phyloP scores from a whole-genome alignment of 1,284 basidiomycete genomes.

The Rhodotorula sp. region DNA sequence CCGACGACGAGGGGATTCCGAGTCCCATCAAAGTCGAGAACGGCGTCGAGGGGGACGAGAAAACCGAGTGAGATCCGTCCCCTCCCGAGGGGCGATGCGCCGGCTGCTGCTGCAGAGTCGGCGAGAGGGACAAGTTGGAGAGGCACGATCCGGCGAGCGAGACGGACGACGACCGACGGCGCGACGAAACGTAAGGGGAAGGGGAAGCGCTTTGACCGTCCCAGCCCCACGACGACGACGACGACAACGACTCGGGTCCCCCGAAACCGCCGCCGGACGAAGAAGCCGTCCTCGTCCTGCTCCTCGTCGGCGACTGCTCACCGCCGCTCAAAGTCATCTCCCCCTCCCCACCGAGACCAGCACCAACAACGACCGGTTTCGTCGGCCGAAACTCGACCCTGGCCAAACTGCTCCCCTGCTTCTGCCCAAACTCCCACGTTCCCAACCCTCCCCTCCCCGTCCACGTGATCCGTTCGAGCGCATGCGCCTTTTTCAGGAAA shows the following conservation, averaged over 20 bases:
- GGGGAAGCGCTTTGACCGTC: too few relatives aligned
- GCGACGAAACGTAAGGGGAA: background rate
- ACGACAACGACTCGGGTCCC: too few relatives aligned
- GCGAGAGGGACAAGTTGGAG: slow-evolving; percentile 4
- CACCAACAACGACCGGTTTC: background rate
- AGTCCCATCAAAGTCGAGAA: background rate
- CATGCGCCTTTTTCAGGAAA: slow-evolving; percentile 36
- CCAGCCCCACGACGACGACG: too few relatives aligned
- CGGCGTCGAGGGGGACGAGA: background rate
- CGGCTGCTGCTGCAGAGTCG: background rate
- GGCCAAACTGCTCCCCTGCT: slow-evolving; percentile 5
- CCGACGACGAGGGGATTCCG: background rate
- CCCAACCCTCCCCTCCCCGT: slow-evolving; percentile 35
- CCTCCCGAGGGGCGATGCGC: too few relatives aligned
- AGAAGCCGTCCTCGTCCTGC: background rate
- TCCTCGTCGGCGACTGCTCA: background rate
- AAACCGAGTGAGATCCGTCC: background rate
- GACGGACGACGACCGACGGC: slow-evolving; percentile 1
- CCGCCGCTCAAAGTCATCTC: background rate
- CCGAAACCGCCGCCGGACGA: background rate
- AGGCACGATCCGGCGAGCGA: slow-evolving; percentile 19
- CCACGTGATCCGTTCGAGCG: slow-evolving; percentile 27
- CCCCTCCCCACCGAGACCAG: background rate
- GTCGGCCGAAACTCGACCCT: slow-evolving; percentile 31
- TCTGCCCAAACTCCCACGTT: slow-evolving; percentile 18